Evolutionary conservation across 2,329 filamentous ascomycete species (phyloP).

Genomic region (Phaeosphaeria sp.): DNA sequence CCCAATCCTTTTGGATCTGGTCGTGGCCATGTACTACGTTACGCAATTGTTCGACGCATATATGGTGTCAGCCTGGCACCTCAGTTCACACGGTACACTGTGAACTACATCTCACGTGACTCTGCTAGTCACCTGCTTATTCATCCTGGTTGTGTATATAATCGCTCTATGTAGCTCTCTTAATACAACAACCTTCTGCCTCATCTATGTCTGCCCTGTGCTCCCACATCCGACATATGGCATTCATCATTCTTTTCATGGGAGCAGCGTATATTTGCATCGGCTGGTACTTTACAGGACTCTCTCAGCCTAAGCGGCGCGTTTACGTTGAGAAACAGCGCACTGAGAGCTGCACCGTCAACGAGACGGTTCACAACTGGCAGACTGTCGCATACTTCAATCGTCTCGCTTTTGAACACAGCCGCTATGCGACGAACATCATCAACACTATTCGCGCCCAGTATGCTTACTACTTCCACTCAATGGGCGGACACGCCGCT

Average conservation of each 20-base stretch:
- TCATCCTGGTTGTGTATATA: no score
- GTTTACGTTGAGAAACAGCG: constrained; percentile 54
- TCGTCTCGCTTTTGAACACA: constrained; percentile 60
- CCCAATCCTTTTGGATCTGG: constrained; percentile 68
- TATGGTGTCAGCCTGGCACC: no score
- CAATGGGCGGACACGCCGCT: constrained; percentile 44
- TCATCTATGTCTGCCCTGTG: no score
- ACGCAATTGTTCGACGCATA: constrained; percentile 68
- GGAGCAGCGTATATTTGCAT: constrained; percentile 60
- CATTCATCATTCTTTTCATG: constrained; percentile 49
- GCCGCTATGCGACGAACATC: constrained; percentile 55
- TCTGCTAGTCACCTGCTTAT: no score
- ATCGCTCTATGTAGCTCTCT: no score
- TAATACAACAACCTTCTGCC: no score
- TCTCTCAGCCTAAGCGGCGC: constrained; percentile 50
- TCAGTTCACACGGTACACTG: no score
- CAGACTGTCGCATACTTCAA: constrained; percentile 68
- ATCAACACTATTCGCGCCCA: constrained; percentile 46
- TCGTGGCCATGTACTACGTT: constrained; percentile 68
- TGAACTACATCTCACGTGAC: no score
- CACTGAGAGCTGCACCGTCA: constrained; percentile 61
- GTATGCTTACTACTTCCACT: constrained; percentile 42
- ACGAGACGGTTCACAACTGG: constrained; percentile 67
- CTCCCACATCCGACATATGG: no score
- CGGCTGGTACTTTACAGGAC: constrained; percentile 53